Conservation (phyloP, 441 rosid species). For the Arabidopsis hybrid region DNA sequence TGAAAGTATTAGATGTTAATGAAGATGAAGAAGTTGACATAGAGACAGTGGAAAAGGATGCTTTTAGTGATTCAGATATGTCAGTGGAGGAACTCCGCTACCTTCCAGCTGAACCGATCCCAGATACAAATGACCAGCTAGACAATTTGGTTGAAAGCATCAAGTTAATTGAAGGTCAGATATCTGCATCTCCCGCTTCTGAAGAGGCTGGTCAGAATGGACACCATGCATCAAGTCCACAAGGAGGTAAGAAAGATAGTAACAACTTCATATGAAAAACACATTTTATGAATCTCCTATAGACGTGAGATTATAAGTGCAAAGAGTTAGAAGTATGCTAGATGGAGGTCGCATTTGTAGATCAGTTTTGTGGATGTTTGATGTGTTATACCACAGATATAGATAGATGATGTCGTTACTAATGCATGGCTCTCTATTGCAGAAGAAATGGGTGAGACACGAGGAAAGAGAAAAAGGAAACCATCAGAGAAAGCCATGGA, state of each 20-base stretch:
- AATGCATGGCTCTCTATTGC: conserved; percentile 40
- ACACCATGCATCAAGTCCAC: conserved; percentile 73
- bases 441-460: conserved; percentile 82
- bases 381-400: conserved; percentile 16
- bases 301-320: not conserved
- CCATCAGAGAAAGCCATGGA: conserved; percentile 98
- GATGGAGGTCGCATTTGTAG: conserved; percentile 13
- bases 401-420: conserved; percentile 27
- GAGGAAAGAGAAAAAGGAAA: conserved; percentile 76
- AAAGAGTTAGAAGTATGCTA: conserved; percentile 5
- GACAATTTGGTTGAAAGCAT: conserved; percentile 65
- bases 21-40: conserved; percentile 97
- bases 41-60: conserved; percentile 80
- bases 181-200: conserved; percentile 81
- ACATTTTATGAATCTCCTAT: not conserved
- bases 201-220: conserved; percentile 86
- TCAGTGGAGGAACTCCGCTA: conserved; percentile 93
- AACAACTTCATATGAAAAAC: conserved; percentile 25
- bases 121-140: conserved; percentile 74
- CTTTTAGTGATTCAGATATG: conserved; percentile 93
- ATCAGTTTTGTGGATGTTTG: conserved; percentile 25
- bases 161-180: conserved; percentile 71
- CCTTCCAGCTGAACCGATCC: conserved; percentile 92
- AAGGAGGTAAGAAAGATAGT: conserved; percentile 63
- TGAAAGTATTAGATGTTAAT: conserved; percentile 76